These are phyloP conservation scores for Geotrichum candidum DNA, from an alignment of 1,139 yeast species.

Conservation along the genomic window DNA sequence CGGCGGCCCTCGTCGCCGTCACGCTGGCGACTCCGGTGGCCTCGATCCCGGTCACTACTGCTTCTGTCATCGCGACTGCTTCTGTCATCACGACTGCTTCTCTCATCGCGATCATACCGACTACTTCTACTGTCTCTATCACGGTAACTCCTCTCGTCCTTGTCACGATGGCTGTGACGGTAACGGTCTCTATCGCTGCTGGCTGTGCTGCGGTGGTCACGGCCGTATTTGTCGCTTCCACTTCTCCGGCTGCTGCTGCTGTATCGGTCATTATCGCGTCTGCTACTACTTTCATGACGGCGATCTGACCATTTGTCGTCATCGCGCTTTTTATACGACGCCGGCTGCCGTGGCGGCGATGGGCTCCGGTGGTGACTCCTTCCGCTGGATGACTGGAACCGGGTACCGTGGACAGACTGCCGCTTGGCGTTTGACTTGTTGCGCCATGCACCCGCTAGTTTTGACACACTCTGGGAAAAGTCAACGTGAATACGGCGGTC, in stretches of 20 bases:
- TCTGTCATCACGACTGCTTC: slow-evolving; percentile 15
- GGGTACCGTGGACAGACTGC: slow-evolving; percentile 15
- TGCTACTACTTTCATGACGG: slow-evolving; percentile 9
- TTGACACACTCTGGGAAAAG: slow-evolving; percentile 52
- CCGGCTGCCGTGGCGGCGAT: background rate
- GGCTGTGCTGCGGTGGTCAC: background rate
- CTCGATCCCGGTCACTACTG: slow-evolving; percentile 10
- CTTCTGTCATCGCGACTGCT: slow-evolving; percentile 3
- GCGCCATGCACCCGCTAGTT: slow-evolving; percentile 24
- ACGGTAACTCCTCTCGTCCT: background rate
- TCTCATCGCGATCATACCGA: slow-evolving; percentile 9
- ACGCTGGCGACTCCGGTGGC: no score
- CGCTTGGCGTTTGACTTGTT: slow-evolving; percentile 19
- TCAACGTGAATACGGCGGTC: slow-evolving; percentile 61
- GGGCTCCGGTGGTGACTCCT: background rate
- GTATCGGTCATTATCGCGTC: slow-evolving; percentile 11
- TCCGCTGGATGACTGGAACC: background rate
- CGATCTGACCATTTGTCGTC: slow-evolving; percentile 9
- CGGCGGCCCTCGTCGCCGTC: no score
- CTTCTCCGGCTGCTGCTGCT: slow-evolving; percentile 1
- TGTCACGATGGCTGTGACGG: slow-evolving; percentile 14
- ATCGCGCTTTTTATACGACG: background rate
- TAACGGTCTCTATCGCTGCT: background rate
- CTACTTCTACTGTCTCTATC: slow-evolving; percentile 14
- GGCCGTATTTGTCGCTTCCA: background rate